phyloP scores from a whole-genome alignment of 1,139 yeast species.

The Scheffersomyces cryptocercus region DNA sequence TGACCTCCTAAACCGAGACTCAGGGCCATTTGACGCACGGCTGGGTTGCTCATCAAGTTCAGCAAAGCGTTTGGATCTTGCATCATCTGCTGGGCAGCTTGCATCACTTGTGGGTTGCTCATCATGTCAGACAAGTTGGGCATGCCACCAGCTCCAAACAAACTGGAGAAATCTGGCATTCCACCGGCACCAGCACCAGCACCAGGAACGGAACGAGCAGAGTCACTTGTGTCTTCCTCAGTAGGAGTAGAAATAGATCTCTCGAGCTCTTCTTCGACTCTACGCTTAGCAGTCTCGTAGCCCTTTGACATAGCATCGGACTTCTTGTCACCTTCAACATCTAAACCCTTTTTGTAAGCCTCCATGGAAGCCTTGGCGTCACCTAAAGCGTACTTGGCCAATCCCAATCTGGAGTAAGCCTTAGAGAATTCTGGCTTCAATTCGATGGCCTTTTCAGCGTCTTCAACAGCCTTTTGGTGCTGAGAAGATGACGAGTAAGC shows the following conservation, averaged over 20 bases:
- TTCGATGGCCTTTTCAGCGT: slow-evolving; percentile 79
- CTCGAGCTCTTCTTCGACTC: slow-evolving; percentile 74
- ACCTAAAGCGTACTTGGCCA: slow-evolving; percentile 88
- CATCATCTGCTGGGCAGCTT: slow-evolving; percentile 94
- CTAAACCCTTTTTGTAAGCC: slow-evolving; percentile 86
- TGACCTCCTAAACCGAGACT: slow-evolving; percentile 63
- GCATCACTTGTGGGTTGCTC: slow-evolving; percentile 88
- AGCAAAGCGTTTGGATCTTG: slow-evolving; percentile 79
- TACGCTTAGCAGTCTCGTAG: slow-evolving; percentile 86
- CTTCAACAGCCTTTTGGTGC: slow-evolving; percentile 76
- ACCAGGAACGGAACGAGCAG: slow-evolving; percentile 18
- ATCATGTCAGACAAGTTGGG: slow-evolving; percentile 59
- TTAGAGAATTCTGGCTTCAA: slow-evolving; percentile 81
- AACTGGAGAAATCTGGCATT: slow-evolving; percentile 65
- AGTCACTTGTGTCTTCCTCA: slow-evolving; percentile 21
- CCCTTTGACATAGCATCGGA: slow-evolving; percentile 93
- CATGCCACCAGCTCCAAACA: slow-evolving; percentile 69
- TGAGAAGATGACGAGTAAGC: slow-evolving; percentile 81
- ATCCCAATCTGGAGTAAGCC: slow-evolving; percentile 93
- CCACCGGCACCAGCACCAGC: slow-evolving; percentile 57
- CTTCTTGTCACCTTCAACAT: slow-evolving; percentile 80
- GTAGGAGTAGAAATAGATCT: slow-evolving; percentile 34
- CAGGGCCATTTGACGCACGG: slow-evolving; percentile 74
- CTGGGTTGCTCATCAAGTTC: slow-evolving; percentile 80
- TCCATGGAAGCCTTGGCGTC: slow-evolving; percentile 87